A percentile compares a stretch with the other conserved stretches of the same genome.
phyloP scores from a whole-genome alignment of 768 basidiomycete species.

The Naganishia kalamii region DNA sequence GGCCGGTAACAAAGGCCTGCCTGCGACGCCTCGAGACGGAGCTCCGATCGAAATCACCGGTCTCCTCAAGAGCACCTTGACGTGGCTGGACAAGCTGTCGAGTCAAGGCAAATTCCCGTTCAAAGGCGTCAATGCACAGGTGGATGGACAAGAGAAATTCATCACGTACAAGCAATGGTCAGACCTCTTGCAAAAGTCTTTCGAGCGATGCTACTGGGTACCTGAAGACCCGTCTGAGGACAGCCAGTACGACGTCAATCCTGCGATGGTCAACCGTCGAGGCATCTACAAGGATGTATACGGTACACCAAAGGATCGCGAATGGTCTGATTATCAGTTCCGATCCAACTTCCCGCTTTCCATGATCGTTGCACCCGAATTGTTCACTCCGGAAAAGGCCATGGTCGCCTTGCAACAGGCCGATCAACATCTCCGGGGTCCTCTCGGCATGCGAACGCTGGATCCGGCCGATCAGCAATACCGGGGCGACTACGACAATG shows the following conservation, averaged over 20 bases:
- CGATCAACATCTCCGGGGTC: conserved; percentile 71
- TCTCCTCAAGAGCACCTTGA: conserved; percentile 79
- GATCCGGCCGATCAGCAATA: conserved; percentile 84
- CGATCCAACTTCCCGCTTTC: conserved; percentile 90
- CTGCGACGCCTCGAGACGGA: conserved; percentile 94
- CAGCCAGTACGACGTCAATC: conserved; percentile 60
- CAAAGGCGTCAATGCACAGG: conserved; percentile 71
- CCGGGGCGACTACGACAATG: conserved; percentile 84
- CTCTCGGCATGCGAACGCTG: conserved; percentile 93
- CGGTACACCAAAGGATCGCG: conserved; percentile 74
- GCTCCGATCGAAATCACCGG: conserved; percentile 95
- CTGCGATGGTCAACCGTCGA: conserved; percentile 70
- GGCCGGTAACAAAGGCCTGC: conserved; percentile 87
- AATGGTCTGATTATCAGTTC: conserved; percentile 97
- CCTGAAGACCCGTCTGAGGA: conserved; percentile 75
- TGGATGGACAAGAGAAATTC: conserved; percentile 60
- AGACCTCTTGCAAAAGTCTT: conserved; percentile 72
- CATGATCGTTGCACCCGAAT: conserved; percentile 92
- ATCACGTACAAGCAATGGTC: conserved; percentile 89
- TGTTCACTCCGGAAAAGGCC: conserved; percentile 76
- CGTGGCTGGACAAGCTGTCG: conserved; percentile 74
- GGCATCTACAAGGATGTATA: conserved; percentile 99
- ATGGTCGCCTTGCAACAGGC: conserved; percentile 71
- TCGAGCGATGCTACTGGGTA: conserved; percentile 86
- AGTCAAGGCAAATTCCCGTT: conserved; percentile 70